Base-by-base conservation (phyloP, 1,139 yeast genomes). In the Saccharomyces hybrid region DNA sequence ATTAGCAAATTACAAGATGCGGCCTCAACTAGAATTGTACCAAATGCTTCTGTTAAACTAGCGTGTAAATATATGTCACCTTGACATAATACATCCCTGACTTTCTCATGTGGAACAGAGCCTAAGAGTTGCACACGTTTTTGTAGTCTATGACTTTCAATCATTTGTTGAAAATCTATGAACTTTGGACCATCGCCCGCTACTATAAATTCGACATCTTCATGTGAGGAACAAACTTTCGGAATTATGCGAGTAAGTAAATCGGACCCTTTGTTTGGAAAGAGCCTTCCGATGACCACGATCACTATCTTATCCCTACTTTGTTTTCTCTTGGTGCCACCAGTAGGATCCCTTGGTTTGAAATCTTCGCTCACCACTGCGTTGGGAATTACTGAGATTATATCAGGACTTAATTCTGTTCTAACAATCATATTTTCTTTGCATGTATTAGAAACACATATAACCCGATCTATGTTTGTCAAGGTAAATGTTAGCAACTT, bases 131-230 rank as follows among this genome's bases (percentile, higher is more conserved):
- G 83, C 1, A 95, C 97, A 51, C 96, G 76, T 55, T 93, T 96
- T 67, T 93, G 97, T 25, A 95, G 73, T 61, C 89, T 83, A 69
- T 85, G 80, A 59, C 83, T 81, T 69, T 95, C 99, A 54, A 97
- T 78, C 93, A 91, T 91, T 68, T 95, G 99, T 68, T 91, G 97
- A 56, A 95, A 74, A 62, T 93, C 98, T 14, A 93, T 81, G 63
- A 87, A 91, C 64, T 89, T 88, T 1, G 99, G 99, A 0, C 99
- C 99, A 69, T 90, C 95, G 4, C 99, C 99, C 1, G 97, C 99
- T 53, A 95, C 83, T 5, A 91, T 71, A 62, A 95, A 91, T 54
- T 82, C 80, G 1, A 90, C 95, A 9, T 81, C 78, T 0, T 82
- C 78, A 57, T 84, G 80, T 9, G 74, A 70, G 5, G 75, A 68